Conservation (phyloP, 768 basidiomycete species). For the Lactarius hatsudake region DNA sequence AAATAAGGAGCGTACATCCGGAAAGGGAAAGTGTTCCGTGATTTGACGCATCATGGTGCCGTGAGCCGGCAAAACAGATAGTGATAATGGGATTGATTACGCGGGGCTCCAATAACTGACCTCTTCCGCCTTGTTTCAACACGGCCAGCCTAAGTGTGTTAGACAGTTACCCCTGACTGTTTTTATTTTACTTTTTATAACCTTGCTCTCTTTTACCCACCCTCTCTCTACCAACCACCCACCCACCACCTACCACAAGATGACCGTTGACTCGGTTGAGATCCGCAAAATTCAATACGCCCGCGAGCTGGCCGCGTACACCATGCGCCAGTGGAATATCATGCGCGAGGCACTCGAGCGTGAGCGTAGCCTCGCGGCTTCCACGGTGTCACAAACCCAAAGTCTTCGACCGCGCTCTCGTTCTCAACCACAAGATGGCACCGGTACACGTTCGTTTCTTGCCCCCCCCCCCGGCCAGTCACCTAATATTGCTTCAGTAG, state of each 20-base stretch:
- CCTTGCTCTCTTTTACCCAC: background rate
- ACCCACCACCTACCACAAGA: background rate
- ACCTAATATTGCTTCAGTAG: background rate
- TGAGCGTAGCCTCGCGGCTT: conserved; percentile 13
- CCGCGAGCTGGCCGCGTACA: conserved; percentile 39
- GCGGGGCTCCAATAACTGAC: background rate
- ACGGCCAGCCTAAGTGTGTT: background rate
- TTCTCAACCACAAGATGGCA: conserved; percentile 1
- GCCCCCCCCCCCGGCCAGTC: background rate
- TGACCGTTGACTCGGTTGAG: conserved; percentile 31
- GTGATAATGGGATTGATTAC: background rate
- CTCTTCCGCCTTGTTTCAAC: background rate
- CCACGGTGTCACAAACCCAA: background rate
- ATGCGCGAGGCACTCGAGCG: conserved; percentile 32
- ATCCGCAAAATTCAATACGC: conserved; percentile 37
- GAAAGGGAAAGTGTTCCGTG: background rate
- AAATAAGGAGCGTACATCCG: background rate
- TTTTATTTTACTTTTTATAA: background rate
- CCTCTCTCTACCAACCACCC: background rate
- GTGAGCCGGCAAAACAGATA: background rate
- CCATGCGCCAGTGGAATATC: conserved; percentile 39
- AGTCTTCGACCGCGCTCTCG: background rate
- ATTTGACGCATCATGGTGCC: background rate
- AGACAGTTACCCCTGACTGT: background rate
- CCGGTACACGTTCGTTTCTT: background rate